A percentile compares a stretch with the other conserved stretches of the same genome.
Conservation (phyloP, 164 flowering plant species). For the Tetrastigma voinierianum region DNA sequence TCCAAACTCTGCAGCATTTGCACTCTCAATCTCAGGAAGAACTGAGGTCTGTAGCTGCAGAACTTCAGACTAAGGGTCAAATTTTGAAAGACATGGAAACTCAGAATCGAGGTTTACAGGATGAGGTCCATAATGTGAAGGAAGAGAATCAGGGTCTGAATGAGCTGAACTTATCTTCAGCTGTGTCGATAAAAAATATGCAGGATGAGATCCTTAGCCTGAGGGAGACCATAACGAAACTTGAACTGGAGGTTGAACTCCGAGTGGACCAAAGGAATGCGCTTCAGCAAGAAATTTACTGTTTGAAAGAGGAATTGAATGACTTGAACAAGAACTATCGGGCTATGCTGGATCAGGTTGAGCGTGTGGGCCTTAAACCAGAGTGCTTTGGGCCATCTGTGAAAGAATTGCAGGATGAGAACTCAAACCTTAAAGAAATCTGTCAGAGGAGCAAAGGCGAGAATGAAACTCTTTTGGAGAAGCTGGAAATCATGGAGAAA, state of each 20-base stretch:
- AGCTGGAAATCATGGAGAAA: constrained; percentile 51
- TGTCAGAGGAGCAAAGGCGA: constrained; percentile 33
- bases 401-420: constrained; percentile 50
- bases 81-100: constrained; percentile 34
- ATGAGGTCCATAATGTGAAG: constrained; percentile 35
- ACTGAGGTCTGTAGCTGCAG: constrained; percentile 41
- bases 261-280: constrained; percentile 53
- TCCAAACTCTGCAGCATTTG: constrained; percentile 56
- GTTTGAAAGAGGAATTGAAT: constrained; percentile 58
- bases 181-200: constrained; percentile 44
- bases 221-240: constrained; percentile 40
- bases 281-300: constrained; percentile 65
- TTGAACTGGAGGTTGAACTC: constrained; percentile 57
- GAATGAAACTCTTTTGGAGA: constrained; percentile 44
- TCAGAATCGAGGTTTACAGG: constrained; percentile 33
- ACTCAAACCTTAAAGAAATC: constrained; percentile 32
- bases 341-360: constrained; percentile 41
- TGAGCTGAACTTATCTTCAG: constrained; percentile 48
- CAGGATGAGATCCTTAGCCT: constrained; percentile 46
- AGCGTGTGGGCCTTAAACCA: constrained; percentile 38
- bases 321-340: constrained; percentile 39
- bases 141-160: constrained; percentile 49
- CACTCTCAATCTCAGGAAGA: constrained; percentile 62
- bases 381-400: constrained; percentile 45
- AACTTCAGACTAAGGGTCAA: constrained; percentile 41